These are phyloP conservation scores for Volvariella volvacea DNA, from an alignment of 1,284 basidiomycete genomes.

Conservation along the genomic window DNA sequence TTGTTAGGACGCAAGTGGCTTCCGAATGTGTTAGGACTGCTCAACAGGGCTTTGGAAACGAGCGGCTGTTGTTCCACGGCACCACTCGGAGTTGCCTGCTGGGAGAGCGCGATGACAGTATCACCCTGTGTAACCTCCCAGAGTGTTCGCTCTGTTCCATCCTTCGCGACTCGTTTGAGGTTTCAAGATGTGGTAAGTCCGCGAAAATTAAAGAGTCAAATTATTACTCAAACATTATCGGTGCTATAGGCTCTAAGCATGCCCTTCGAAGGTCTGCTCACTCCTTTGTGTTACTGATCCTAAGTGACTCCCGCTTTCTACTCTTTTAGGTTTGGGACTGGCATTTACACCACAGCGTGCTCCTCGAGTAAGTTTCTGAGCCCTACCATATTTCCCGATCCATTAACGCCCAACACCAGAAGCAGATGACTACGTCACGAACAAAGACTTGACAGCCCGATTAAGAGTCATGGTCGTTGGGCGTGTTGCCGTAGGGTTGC, in stretches of 20 bases:
- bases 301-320: no score
- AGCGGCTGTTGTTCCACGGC: constrained; percentile 56
- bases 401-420: constrained; percentile 27
- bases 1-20: constrained; percentile 19
- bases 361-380: constrained; percentile 42
- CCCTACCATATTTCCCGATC: neutral
- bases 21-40: constrained; percentile 14
- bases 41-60: constrained; percentile 31
- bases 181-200: constrained; percentile 43
- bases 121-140: constrained; percentile 37
- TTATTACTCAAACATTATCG: neutral
- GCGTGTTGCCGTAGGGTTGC: constrained; percentile 54
- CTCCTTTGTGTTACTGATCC: neutral
- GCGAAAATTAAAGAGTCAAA: neutral
- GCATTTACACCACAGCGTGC: constrained; percentile 54
- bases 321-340: constrained; percentile 46
- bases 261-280: constrained; percentile 38
- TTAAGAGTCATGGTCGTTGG: constrained; percentile 44
- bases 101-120: constrained; percentile 36
- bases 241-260: constrained; percentile 39
- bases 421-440: constrained; percentile 51
- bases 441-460: constrained; percentile 27
- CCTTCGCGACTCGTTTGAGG: constrained; percentile 47
- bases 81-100: constrained; percentile 47
- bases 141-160: constrained; percentile 47